A percentile compares a stretch with the other conserved stretches of the same genome.
Evolutionary conservation across 257 asterid genomes (phyloP).

Genomic region (Scutellaria barbata): DNA sequence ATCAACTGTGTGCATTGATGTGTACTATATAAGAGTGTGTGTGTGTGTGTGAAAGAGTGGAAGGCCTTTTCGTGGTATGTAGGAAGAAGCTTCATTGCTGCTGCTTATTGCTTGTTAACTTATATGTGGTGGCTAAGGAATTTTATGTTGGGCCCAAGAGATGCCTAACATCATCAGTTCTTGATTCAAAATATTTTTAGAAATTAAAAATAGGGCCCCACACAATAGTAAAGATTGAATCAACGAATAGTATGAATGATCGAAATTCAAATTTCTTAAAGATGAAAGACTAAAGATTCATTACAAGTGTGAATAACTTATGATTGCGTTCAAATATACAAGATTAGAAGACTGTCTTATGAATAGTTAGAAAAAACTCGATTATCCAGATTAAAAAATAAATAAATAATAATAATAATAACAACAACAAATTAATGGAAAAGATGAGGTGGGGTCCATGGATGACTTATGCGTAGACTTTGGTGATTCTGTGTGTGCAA

Average conservation of each 20-base stretch:
- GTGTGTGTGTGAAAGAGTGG: conserved; percentile 29
- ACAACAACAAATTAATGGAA: too few species aligned
- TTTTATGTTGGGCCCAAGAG: conserved; percentile 39
- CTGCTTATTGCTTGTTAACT: conserved; percentile 45
- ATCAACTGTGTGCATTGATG: conserved; percentile 21
- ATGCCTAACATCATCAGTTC: conserved; percentile 38
- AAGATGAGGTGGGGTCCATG: conserved; percentile 40
- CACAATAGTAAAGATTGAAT: too few species aligned
- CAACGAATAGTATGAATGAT: too few species aligned
- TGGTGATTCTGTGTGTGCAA: conserved; percentile 20
- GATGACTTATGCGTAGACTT: conserved; percentile 72
- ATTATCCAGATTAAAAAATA: background rate
- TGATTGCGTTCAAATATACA: too few species aligned
- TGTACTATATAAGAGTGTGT: conserved; percentile 29
- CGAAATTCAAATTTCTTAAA: too few species aligned
- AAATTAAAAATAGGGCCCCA: too few species aligned
- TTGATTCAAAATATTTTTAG: conserved; percentile 30
- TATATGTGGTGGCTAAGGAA: conserved; percentile 60
- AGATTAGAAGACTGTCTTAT: too few species aligned
- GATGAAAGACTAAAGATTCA: too few species aligned
- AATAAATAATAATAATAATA: too few species aligned
- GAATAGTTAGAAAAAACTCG: too few species aligned
- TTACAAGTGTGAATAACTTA: too few species aligned
- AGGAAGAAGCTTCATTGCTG: conserved; percentile 71
- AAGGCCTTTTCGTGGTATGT: conserved; percentile 47